phyloP scores from a whole-genome alignment of 2,329 filamentous ascomycete genomes.

The Coniochaeta hoffmannii region DNA sequence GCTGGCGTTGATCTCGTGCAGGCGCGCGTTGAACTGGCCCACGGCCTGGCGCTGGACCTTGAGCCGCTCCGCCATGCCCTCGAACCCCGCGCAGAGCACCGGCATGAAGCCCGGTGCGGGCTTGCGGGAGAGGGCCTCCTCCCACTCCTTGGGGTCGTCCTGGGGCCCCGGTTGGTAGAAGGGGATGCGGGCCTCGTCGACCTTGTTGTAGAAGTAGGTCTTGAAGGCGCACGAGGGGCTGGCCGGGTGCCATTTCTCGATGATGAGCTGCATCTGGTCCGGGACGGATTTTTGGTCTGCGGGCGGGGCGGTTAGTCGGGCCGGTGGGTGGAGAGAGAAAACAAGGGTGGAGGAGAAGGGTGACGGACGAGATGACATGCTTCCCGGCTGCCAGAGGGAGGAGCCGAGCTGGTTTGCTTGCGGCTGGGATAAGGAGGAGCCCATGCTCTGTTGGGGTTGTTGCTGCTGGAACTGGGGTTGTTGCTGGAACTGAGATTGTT shows the following conservation, averaged over 20 bases:
- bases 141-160: slow-evolving; percentile 75
- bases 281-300: slow-evolving; percentile 64
- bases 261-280: slow-evolving; percentile 64
- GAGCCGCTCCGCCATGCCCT: slow-evolving; percentile 63
- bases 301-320: slow-evolving; percentile 5
- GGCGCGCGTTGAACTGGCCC: slow-evolving; percentile 58
- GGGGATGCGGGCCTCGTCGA: slow-evolving; percentile 65
- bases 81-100: slow-evolving; percentile 67
- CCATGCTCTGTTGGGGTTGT: slow-evolving; percentile 26
- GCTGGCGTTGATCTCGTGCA: slow-evolving; percentile 74
- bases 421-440: slow-evolving; percentile 6
- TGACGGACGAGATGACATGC: slow-evolving; percentile 37
- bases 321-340: background rate
- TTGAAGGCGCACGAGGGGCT: slow-evolving; percentile 67
- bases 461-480: slow-evolving; percentile 26
- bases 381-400: slow-evolving; percentile 46
- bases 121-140: slow-evolving; percentile 74
- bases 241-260: slow-evolving; percentile 66
- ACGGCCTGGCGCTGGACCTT: slow-evolving; percentile 65
- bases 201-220: slow-evolving; percentile 82
- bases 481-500: slow-evolving; percentile 24
- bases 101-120: slow-evolving; percentile 71
- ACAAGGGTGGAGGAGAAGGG: background rate
- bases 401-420: slow-evolving; percentile 29
- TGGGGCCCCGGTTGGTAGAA: slow-evolving; percentile 64